Evolutionary conservation across 2,329 filamentous ascomycete species (phyloP).

Genomic region (Penicillium sp.): DNA sequence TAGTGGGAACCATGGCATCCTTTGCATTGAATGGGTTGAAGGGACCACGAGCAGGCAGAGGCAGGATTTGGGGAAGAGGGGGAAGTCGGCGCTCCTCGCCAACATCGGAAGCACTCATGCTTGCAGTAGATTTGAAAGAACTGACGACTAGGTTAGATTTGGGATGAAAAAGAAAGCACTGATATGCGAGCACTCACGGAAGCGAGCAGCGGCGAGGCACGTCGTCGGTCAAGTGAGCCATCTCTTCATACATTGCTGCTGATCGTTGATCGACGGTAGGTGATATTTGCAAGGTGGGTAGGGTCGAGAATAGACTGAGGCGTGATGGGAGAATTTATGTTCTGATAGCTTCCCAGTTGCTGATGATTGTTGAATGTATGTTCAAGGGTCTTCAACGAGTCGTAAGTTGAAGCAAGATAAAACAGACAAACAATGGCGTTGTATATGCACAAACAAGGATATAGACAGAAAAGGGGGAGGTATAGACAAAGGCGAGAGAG

Average conservation of each 20-base stretch:
- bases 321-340: slow-evolving; percentile 14
- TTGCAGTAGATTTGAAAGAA: slow-evolving; percentile 20
- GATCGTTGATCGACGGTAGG: slow-evolving; percentile 11
- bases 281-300: slow-evolving; percentile 11
- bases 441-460: slow-evolving; percentile 21
- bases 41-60: slow-evolving; percentile 37
- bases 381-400: slow-evolving; percentile 9
- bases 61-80: slow-evolving; percentile 39
- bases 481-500: slow-evolving; percentile 22
- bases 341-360: slow-evolving; percentile 5
- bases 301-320: slow-evolving; percentile 7
- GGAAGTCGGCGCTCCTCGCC: slow-evolving; percentile 39
- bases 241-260: slow-evolving; percentile 34
- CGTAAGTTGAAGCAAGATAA: background rate
- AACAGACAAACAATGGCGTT: slow-evolving; percentile 13
- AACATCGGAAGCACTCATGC: slow-evolving; percentile 27
- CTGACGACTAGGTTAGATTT: slow-evolving; percentile 9
- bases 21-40: slow-evolving; percentile 39
- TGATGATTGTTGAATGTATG: slow-evolving; percentile 2
- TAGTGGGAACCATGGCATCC: slow-evolving; percentile 32
- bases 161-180: background rate
- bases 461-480: slow-evolving; percentile 8
- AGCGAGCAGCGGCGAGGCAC: slow-evolving; percentile 35
- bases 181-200: slow-evolving; percentile 31
- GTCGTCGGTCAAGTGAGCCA: slow-evolving; percentile 31